Conservation (phyloP, 768 basidiomycete genomes). For the Amanita polypyramis region DNA sequence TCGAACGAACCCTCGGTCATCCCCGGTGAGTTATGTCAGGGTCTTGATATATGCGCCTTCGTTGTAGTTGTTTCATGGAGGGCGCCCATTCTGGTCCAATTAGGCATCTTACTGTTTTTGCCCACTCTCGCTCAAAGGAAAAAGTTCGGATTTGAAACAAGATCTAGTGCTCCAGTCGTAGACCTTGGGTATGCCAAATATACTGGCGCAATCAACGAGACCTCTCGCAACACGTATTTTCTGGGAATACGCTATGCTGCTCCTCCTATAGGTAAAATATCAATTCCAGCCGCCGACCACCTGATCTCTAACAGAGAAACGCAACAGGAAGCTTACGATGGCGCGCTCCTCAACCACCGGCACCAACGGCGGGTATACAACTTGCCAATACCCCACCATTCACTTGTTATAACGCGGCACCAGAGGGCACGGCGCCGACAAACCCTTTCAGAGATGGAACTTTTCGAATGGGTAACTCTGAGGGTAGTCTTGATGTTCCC, state of each 20-base stretch:
- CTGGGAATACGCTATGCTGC: slow-evolving; percentile 40
- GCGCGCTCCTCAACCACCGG: slow-evolving; percentile 21
- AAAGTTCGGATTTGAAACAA: background rate
- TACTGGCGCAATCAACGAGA: slow-evolving; percentile 25
- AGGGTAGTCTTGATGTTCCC: too few relatives aligned
- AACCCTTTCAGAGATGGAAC: slow-evolving; percentile 19
- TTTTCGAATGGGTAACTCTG: too few relatives aligned
- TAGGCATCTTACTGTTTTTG: too few relatives aligned
- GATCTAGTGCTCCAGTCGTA: slow-evolving; percentile 17
- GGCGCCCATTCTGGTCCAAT: too few relatives aligned
- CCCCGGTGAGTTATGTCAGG: background rate
- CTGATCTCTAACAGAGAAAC: background rate
- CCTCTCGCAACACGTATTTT: slow-evolving; percentile 24
- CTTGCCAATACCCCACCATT: slow-evolving; percentile 21
- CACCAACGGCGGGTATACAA: slow-evolving; percentile 17
- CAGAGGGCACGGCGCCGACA: slow-evolving; percentile 19
- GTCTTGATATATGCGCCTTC: background rate
- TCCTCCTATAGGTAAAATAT: slow-evolving; percentile 29
- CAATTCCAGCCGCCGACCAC: background rate
- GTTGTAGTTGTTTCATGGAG: too few relatives aligned
- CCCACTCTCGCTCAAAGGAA: too few relatives aligned
- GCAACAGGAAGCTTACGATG: slow-evolving; percentile 23
- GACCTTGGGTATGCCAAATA: slow-evolving; percentile 37
- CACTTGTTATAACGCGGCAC: slow-evolving; percentile 19
- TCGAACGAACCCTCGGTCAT: background rate